phyloP scores from a whole-genome alignment of 345 rosid genomes.

The Syzygium oleosum region DNA sequence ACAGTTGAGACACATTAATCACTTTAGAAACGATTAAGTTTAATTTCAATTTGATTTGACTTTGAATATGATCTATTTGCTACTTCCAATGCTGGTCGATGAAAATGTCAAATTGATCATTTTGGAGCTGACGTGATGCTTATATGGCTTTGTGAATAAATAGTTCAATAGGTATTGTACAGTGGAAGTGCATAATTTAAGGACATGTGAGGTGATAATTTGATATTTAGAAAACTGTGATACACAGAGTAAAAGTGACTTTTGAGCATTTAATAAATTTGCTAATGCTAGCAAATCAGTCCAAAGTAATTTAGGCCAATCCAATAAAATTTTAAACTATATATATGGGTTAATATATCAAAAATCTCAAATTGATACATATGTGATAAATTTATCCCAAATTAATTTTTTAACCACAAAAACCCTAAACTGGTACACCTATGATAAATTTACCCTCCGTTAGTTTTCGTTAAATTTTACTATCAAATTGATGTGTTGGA shows the following conservation, averaged over 20 bases:
- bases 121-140: not conserved
- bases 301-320: not conserved
- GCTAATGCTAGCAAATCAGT: not conserved
- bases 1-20: not conserved
- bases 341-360: too few species aligned
- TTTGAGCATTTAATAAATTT: not conserved
- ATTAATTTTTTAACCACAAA: too few species aligned
- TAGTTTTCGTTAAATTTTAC: too few species aligned
- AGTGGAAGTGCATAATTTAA: not conserved
- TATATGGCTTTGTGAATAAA: not conserved
- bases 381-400: too few species aligned
- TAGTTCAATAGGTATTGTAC: not conserved
- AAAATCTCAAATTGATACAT: too few species aligned
- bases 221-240: not conserved
- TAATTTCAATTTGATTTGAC: not conserved
- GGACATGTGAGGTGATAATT: not conserved
- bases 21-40: not conserved
- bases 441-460: too few species aligned
- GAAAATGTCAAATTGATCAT: not conserved
- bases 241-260: not conserved
- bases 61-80: not conserved
- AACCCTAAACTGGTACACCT: too few species aligned
- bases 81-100: not conserved
- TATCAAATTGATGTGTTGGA: too few species aligned
- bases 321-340: not conserved